Conservation (phyloP, 768 basidiomycete genomes). For the Thelephora aurantiotincta region DNA sequence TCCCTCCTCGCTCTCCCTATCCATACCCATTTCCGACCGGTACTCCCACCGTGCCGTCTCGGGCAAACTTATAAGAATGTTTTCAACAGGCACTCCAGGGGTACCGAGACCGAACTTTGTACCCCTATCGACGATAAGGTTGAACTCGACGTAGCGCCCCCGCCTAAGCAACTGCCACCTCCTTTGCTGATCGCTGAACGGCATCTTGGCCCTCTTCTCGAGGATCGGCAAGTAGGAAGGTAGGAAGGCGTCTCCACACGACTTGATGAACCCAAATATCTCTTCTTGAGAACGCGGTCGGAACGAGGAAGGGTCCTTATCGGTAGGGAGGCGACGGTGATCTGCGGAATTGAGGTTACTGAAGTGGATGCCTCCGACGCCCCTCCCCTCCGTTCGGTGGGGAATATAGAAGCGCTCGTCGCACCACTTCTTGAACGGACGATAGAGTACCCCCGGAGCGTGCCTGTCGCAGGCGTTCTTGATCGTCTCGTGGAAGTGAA, state of each 20-base stretch:
- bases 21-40: slow-evolving; percentile 33
- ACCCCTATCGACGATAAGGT: slow-evolving; percentile 53
- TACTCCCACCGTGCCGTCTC: slow-evolving; percentile 62
- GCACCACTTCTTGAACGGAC: slow-evolving; percentile 86
- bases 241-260: slow-evolving; percentile 68
- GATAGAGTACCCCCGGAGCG: slow-evolving; percentile 45
- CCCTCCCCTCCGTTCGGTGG: slow-evolving; percentile 76
- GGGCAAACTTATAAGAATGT: slow-evolving; percentile 51
- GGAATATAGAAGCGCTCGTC: slow-evolving; percentile 94
- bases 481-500: slow-evolving; percentile 74
- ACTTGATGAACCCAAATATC: slow-evolving; percentile 63
- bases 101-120: slow-evolving; percentile 52
- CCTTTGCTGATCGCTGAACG: no score
- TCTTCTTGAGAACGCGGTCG: slow-evolving; percentile 49
- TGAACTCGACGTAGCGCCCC: slow-evolving; percentile 86
- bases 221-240: no score
- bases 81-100: slow-evolving; percentile 48
- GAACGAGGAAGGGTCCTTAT: slow-evolving; percentile 12
- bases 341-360: slow-evolving; percentile 67
- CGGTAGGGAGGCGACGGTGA: slow-evolving; percentile 40
- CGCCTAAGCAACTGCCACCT: slow-evolving; percentile 89
- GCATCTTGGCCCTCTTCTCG: no score
- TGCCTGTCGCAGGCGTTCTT: slow-evolving; percentile 66
- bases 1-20: slow-evolving; percentile 38
- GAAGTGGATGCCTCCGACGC: slow-evolving; percentile 92